These are phyloP conservation scores for Suhomyces coccinellae DNA, from an alignment of 1,139 yeast species.

Conservation along the genomic window DNA sequence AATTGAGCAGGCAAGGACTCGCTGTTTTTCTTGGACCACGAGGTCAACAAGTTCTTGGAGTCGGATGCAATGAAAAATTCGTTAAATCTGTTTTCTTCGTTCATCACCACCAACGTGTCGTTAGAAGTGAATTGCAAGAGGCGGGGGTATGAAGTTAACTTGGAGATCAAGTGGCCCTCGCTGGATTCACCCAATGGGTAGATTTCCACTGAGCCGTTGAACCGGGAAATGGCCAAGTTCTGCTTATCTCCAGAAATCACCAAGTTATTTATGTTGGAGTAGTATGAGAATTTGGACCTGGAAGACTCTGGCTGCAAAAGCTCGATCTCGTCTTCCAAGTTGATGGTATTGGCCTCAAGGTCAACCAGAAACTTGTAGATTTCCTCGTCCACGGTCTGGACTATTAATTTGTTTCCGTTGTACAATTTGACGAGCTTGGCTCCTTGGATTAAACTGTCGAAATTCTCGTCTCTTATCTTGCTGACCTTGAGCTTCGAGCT, in stretches of 20 bases:
- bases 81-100: slow-evolving; percentile 71
- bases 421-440: slow-evolving; percentile 54
- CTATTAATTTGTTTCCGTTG: slow-evolving; percentile 45
- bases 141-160: slow-evolving; percentile 60
- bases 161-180: slow-evolving; percentile 38
- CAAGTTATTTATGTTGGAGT: slow-evolving; percentile 51
- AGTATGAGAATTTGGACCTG: slow-evolving; percentile 30
- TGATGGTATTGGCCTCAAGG: slow-evolving; percentile 24
- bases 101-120: slow-evolving; percentile 60
- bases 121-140: slow-evolving; percentile 56
- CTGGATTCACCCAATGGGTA: slow-evolving; percentile 24
- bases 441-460: slow-evolving; percentile 52
- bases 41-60: slow-evolving; percentile 49
- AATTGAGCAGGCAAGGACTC: slow-evolving; percentile 73
- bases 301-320: slow-evolving; percentile 27
- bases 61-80: slow-evolving; percentile 49
- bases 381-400: slow-evolving; percentile 69
- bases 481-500: slow-evolving; percentile 47
- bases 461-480: slow-evolving; percentile 53
- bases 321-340: slow-evolving; percentile 44
- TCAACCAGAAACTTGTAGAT: slow-evolving; percentile 49
- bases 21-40: slow-evolving; percentile 80
- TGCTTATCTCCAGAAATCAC: slow-evolving; percentile 47
- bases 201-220: slow-evolving; percentile 66
- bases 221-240: slow-evolving; percentile 56